Conservation (phyloP, 768 basidiomycete genomes). For the Boletus fagicola region DNA sequence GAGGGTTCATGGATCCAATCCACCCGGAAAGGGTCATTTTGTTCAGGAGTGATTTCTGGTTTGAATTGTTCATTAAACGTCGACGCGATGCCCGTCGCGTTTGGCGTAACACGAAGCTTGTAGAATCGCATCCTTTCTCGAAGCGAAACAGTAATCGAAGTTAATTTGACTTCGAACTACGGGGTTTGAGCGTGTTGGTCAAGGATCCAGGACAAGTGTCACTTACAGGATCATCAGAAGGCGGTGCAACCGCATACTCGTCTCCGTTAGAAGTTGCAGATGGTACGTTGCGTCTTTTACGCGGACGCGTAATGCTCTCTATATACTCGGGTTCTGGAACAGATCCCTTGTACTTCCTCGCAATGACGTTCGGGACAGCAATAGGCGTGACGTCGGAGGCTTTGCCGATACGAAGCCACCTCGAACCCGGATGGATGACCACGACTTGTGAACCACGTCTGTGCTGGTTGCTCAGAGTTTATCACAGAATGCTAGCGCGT, state of each 20-base stretch:
- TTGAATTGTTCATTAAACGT: constrained; percentile 82
- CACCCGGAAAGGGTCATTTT: constrained; percentile 77
- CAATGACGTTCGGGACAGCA: constrained; percentile 68
- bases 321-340: constrained; percentile 44
- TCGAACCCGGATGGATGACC: constrained; percentile 78
- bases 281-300: constrained; percentile 31
- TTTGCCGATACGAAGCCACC: constrained; percentile 68
- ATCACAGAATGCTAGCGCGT: constrained; percentile 14
- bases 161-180: constrained; percentile 76
- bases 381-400: constrained; percentile 77
- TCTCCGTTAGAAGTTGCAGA: constrained; percentile 39
- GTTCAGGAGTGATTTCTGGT: constrained; percentile 81
- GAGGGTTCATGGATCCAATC: constrained; percentile 73
- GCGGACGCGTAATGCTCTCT: constrained; percentile 56
- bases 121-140: constrained; percentile 86
- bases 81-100: constrained; percentile 66
- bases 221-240: constrained; percentile 65
- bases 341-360: constrained; percentile 54
- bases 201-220: not conserved
- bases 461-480: constrained; percentile 32
- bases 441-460: constrained; percentile 78
- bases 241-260: constrained; percentile 46
- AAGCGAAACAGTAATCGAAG: constrained; percentile 66
- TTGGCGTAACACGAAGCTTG: constrained; percentile 72
- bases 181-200: constrained; percentile 2